Conservation (phyloP, 768 basidiomycete genomes). For the Phlebiopsis gigantea region DNA sequence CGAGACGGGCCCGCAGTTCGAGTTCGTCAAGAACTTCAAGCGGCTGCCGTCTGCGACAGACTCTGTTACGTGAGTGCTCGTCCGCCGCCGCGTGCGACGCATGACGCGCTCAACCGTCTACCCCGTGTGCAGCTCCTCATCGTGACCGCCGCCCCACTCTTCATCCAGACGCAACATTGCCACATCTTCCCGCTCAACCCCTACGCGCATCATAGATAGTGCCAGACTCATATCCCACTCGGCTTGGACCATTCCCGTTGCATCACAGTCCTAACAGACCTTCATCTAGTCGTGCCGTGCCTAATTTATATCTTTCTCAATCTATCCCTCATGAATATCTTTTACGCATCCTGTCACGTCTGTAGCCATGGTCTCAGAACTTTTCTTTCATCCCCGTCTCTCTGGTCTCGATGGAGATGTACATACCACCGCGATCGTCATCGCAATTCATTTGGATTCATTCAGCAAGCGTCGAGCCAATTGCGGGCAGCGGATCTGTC, state of each 20-base stretch:
- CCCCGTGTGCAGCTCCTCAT: background rate
- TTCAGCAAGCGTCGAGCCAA: background rate
- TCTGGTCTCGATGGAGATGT: background rate
- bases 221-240: background rate
- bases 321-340: no score
- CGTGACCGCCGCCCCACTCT: background rate
- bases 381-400: background rate
- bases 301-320: background rate
- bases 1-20: constrained; percentile 74
- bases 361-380: background rate
- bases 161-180: background rate
- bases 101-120: background rate
- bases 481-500: background rate
- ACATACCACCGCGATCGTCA: background rate
- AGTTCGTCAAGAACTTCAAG: constrained; percentile 61
- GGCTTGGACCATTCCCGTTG: background rate
- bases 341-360: background rate
- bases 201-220: background rate
- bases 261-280: background rate
- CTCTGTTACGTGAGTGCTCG: background rate
- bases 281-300: background rate
- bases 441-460: background rate
- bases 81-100: background rate
- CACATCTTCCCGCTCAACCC: background rate
- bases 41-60: background rate